Percentiles rank a stretch among this genome's conserved stretches.
Evolutionary conservation across 345 rosid genomes (phyloP).

Genomic region (Eucalyptus sp.): DNA sequence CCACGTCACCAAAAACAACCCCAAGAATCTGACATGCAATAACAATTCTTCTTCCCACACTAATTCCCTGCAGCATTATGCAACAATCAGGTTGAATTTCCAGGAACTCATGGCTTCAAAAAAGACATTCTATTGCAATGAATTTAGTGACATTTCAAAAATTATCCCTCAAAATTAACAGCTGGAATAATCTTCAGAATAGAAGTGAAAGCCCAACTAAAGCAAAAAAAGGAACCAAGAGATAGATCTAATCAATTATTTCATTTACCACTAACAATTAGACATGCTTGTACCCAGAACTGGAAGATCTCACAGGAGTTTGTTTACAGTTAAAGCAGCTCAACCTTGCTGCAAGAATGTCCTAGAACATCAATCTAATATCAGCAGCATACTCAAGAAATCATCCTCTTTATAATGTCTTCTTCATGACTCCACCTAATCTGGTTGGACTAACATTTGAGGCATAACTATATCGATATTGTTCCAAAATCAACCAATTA

Average conservation of each 20-base stretch:
- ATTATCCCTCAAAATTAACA: background rate
- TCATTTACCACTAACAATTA: background rate
- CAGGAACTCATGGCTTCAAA: background rate
- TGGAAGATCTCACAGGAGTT: background rate
- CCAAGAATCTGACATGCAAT: slow-evolving; percentile 94
- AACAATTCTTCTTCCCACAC: slow-evolving; percentile 59
- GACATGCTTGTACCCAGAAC: background rate
- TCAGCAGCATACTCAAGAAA: background rate
- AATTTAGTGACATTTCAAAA: background rate
- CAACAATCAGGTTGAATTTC: background rate
- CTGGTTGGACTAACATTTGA: background rate
- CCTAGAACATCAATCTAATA: background rate
- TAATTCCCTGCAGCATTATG: slow-evolving; percentile 51
- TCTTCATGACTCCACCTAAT: background rate
- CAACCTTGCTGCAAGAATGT: background rate
- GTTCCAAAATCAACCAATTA: background rate
- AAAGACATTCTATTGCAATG: background rate
- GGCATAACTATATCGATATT: background rate
- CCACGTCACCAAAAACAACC: slow-evolving; percentile 97
- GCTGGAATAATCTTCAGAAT: background rate
- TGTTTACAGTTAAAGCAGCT: background rate
- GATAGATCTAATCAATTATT: background rate
- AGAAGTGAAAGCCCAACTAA: background rate
- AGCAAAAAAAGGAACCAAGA: background rate
- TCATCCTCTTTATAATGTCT: background rate